Evolutionary conservation across 2,329 filamentous ascomycete species (phyloP).

Genomic region (Botrytis tulipae): DNA sequence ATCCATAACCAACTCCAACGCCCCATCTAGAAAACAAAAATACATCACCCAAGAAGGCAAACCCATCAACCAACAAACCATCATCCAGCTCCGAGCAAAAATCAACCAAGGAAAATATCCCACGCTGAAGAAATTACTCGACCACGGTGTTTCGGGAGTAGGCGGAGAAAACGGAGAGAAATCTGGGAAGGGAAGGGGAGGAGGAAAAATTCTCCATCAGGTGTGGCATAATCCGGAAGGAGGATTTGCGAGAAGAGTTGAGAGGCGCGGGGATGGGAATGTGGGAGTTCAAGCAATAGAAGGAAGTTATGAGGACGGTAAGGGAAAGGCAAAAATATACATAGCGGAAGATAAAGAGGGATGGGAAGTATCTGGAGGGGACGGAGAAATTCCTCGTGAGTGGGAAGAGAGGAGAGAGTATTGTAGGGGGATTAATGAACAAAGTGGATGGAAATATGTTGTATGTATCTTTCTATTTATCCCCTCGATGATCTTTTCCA

Average conservation of each 20-base stretch:
- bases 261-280: neutral
- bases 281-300: rapidly evolving
- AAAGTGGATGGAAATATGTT: neutral
- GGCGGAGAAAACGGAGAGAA: rapidly evolving
- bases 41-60: neutral
- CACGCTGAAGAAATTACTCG: neutral
- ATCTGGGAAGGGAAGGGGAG: rapidly evolving
- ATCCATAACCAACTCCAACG: rapidly evolving
- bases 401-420: neutral
- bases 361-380: neutral
- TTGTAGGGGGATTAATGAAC: neutral
- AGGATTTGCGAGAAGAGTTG: neutral
- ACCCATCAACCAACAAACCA: neutral
- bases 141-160: neutral
- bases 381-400: neutral
- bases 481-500: no score
- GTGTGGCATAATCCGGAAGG: constrained; percentile 5
- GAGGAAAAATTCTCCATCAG: neutral
- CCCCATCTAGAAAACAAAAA: neutral
- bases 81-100: neutral
- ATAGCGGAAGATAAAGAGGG: neutral
- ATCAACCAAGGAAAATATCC: neutral
- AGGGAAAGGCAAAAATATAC: neutral
- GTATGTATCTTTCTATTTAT: neutral
- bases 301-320: neutral